These are phyloP conservation scores for Metroxylon sagu DNA, from an alignment of 176 grass and related monocot species.

Conservation along the genomic window DNA sequence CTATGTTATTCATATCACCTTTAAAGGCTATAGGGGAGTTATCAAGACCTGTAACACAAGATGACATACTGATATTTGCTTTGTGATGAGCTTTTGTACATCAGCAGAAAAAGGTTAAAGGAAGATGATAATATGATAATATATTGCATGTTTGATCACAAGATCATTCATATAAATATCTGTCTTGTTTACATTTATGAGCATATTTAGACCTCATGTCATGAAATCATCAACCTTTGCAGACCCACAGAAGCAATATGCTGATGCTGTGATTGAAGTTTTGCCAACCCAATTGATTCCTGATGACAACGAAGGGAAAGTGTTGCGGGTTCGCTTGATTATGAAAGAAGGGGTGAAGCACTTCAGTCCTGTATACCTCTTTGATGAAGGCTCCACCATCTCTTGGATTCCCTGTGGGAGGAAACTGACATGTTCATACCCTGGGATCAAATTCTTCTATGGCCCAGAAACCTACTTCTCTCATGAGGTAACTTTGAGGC, in stretches of 20 bases:
- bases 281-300: slow-evolving; percentile 13
- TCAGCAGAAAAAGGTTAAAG: too few species aligned
- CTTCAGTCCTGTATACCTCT: slow-evolving; percentile 4
- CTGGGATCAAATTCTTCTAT: slow-evolving; percentile 17
- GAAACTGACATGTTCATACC: slow-evolving; percentile 16
- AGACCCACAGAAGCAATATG: slow-evolving; percentile 16
- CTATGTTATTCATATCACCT: too few species aligned
- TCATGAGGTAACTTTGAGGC: neutral
- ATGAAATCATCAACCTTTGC: neutral
- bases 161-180: too few species aligned
- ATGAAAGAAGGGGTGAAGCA: slow-evolving; percentile 11
- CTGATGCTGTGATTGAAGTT: slow-evolving; percentile 14
- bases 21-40: too few species aligned
- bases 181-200: too few species aligned
- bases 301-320: slow-evolving; percentile 14
- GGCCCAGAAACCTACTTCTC: slow-evolving; percentile 11
- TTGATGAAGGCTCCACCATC: slow-evolving; percentile 17
- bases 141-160: too few species aligned
- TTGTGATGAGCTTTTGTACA: too few species aligned
- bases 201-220: too few species aligned
- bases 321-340: slow-evolving; percentile 15
- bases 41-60: too few species aligned
- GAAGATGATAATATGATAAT: too few species aligned
- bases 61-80: too few species aligned
- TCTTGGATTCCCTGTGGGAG: slow-evolving; percentile 14